phyloP scores from a whole-genome alignment of 1,284 basidiomycete species.

The Marasmius sp. region DNA sequence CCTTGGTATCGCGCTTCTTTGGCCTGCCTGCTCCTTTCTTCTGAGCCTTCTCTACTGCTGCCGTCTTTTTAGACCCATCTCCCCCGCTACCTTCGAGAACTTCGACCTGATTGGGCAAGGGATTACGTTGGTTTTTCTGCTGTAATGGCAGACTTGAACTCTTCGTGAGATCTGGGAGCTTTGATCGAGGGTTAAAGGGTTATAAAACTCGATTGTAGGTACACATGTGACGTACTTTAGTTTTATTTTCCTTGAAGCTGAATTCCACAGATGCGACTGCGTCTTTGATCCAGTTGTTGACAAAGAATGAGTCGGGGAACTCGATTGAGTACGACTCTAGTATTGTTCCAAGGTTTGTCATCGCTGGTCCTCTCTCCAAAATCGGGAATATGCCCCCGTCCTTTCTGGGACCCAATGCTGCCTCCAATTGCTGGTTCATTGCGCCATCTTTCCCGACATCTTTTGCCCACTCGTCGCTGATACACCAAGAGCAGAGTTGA shows the following conservation, averaged over 20 bases:
- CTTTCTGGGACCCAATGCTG: neutral
- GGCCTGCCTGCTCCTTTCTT: neutral
- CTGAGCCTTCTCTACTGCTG: neutral
- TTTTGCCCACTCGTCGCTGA: neutral
- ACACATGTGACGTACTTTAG: neutral
- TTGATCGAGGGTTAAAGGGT: too few species aligned
- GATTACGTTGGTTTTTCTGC: too few species aligned
- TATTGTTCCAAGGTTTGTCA: neutral
- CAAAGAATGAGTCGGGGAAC: neutral
- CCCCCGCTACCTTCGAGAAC: too few species aligned
- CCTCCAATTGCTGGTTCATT: neutral
- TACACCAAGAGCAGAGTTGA: neutral
- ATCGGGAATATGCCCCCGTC: neutral
- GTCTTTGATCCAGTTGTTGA: neutral
- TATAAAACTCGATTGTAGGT: neutral
- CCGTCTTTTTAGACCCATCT: neutral
- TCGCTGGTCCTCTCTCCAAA: neutral
- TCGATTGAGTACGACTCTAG: neutral
- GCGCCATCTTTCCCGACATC: neutral
- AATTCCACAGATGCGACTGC: neutral
- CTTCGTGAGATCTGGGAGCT: neutral
- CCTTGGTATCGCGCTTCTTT: neutral
- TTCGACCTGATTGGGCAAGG: too few species aligned
- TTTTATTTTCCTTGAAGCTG: neutral
- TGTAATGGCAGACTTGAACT: too few species aligned